A percentile compares a stretch with the other conserved stretches of the same genome.
Conservation (phyloP, 768 basidiomycete genomes). For the Trametes elegans region DNA sequence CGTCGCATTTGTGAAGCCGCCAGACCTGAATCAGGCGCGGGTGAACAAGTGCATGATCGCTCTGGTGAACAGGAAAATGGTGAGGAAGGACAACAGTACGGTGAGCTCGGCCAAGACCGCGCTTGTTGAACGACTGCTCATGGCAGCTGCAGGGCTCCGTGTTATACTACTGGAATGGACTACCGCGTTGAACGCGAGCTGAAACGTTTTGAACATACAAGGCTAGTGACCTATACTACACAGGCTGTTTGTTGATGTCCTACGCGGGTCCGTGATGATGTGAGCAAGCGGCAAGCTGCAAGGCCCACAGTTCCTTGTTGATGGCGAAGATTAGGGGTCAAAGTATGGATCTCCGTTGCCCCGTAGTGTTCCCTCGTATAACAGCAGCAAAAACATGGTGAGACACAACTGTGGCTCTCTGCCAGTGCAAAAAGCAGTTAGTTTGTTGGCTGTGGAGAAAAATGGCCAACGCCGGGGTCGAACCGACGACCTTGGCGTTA, state of each 20-base stretch:
- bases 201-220: neutral
- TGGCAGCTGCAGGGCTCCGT: slow-evolving; percentile 52
- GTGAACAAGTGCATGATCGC: slow-evolving; percentile 95
- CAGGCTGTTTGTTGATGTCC: neutral
- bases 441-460: too few relatives aligned
- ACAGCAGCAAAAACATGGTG: too few relatives aligned
- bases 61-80: slow-evolving; percentile 82
- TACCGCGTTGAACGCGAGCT: slow-evolving; percentile 25
- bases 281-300: too few relatives aligned
- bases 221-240: neutral
- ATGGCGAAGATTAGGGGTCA: too few relatives aligned
- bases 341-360: too few relatives aligned
- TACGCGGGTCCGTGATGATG: too few relatives aligned
- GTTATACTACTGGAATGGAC: slow-evolving; percentile 68
- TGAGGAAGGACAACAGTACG: slow-evolving; percentile 63
- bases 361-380: too few relatives aligned
- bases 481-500: slow-evolving; percentile 35
- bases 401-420: too few relatives aligned
- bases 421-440: too few relatives aligned
- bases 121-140: neutral
- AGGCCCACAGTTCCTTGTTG: too few relatives aligned
- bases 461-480: slow-evolving; percentile 25
- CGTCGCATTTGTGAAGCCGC: slow-evolving; percentile 69
- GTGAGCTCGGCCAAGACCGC: slow-evolving; percentile 18
- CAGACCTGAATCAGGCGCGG: slow-evolving; percentile 84